phyloP scores from a whole-genome alignment of 176 grass and related monocot genomes.

The Pontederia paniculata region DNA sequence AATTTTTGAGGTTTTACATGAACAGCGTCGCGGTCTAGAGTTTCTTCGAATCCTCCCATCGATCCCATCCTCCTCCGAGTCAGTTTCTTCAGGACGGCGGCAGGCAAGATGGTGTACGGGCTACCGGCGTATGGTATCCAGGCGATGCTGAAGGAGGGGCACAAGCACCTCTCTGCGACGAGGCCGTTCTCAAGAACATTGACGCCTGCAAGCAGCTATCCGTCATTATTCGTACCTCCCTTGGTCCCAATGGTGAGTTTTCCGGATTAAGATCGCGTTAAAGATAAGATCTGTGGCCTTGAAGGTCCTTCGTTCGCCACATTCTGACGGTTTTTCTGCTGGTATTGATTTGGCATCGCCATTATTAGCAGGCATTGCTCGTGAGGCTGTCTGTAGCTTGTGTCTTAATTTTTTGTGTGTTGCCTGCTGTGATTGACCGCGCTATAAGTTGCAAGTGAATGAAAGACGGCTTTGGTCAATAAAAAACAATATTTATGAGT shows the following conservation, averaged over 20 bases:
- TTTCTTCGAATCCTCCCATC: background rate
- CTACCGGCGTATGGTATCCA: slow-evolving; percentile 63
- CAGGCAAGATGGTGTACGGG: slow-evolving; percentile 23
- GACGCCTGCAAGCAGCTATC: slow-evolving; percentile 61
- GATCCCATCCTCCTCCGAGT: background rate
- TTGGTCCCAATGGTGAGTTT: slow-evolving; percentile 64
- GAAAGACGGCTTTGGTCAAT: no score
- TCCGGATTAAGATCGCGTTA: background rate
- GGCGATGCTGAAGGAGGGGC: slow-evolving; percentile 75
- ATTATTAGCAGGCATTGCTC: no score
- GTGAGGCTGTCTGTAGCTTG: no score
- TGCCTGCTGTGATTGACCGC: no score
- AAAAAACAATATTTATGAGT: no score
- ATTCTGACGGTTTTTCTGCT: background rate
- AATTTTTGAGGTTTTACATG: no score
- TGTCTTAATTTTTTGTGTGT: no score
- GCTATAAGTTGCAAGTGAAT: no score
- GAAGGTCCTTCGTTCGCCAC: background rate
- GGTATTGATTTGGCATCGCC: no score
- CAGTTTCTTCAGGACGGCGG: background rate
- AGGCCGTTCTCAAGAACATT: slow-evolving; percentile 79
- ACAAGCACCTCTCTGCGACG: slow-evolving; percentile 67
- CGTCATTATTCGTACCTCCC: slow-evolving; percentile 63
- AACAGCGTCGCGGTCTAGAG: no score
- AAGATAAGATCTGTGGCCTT: background rate